These are phyloP conservation scores for Bimuria novae-zelandiae DNA, from an alignment of 2,329 filamentous ascomycete species.

Conservation along the genomic window DNA sequence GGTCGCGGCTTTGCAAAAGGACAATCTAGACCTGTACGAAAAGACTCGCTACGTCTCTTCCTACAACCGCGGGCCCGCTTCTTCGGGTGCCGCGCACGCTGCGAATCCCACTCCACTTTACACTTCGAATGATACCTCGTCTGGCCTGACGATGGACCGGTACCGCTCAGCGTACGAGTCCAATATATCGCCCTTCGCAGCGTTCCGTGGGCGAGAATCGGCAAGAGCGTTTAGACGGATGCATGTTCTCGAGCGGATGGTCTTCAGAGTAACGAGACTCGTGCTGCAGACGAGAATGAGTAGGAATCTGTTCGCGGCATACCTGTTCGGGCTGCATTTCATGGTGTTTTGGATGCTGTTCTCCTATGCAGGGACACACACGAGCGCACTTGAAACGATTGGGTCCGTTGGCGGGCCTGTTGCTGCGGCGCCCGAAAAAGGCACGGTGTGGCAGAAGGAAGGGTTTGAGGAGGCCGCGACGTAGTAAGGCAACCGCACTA, in stretches of 20 bases:
- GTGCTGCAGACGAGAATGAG: conserved; percentile 88
- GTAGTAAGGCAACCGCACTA: too few relatives aligned
- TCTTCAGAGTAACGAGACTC: conserved; percentile 89
- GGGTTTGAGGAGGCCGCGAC: conserved; percentile 35
- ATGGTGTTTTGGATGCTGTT: conserved; percentile 87
- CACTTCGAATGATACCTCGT: conserved; percentile 62
- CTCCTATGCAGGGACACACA: conserved; percentile 72
- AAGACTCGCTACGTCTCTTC: conserved; percentile 96
- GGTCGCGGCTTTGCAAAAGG: conserved; percentile 88
- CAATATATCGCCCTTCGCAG: conserved; percentile 93
- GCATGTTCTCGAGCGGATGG: conserved; percentile 85
- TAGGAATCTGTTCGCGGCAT: conserved; percentile 90
- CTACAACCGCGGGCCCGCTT: conserved; percentile 74
- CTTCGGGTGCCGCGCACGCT: conserved; percentile 59
- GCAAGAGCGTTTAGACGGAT: conserved; percentile 89
- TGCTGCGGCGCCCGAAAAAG: conserved; percentile 29
- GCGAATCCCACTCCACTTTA: conserved; percentile 70
- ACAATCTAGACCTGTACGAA: conserved; percentile 95
- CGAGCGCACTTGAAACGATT: conserved; percentile 28
- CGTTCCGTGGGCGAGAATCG: conserved; percentile 91
- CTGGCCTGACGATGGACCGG: conserved; percentile 74
- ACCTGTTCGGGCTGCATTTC: conserved; percentile 86
- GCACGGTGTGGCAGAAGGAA: conserved; percentile 43
- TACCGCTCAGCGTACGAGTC: conserved; percentile 94
- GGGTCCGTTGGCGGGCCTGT: conserved; percentile 37